These are phyloP conservation scores for Metschnikowia similis DNA, from an alignment of 805 yeast species.

Conservation along the genomic window DNA sequence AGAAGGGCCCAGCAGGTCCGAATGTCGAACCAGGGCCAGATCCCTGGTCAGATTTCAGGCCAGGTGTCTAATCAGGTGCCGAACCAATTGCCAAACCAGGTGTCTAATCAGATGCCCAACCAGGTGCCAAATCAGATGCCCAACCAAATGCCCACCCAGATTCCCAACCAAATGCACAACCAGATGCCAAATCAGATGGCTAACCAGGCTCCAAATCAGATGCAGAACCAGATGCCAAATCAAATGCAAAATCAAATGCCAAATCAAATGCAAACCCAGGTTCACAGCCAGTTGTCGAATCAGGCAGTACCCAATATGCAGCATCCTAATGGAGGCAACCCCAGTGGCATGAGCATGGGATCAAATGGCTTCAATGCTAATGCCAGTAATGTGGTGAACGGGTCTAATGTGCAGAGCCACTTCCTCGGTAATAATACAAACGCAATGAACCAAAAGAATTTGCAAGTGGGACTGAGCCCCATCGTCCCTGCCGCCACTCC, in stretches of 20 bases:
- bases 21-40: slow-evolving; percentile 8
- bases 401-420: background rate
- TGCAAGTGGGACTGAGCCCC: slow-evolving; percentile 3
- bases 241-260: background rate
- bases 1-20: slow-evolving; percentile 34
- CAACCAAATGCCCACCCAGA: slow-evolving; percentile 2
- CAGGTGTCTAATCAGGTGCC: background rate
- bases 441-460: background rate
- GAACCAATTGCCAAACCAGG: background rate
- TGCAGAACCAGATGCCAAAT: background rate
- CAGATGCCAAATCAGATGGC: background rate
- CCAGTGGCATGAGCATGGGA: background rate
- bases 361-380: background rate
- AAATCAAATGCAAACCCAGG: background rate
- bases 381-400: background rate
- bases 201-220: background rate
- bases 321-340: background rate
- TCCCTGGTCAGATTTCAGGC: slow-evolving; percentile 1
- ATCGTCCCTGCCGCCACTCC: background rate
- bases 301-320: background rate
- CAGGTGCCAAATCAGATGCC: background rate
- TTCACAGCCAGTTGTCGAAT: background rate
- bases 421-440: background rate
- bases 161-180: background rate
- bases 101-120: background rate